phyloP scores from a whole-genome alignment of 2,329 filamentous ascomycete genomes.

The Verticillium alfalfae region DNA sequence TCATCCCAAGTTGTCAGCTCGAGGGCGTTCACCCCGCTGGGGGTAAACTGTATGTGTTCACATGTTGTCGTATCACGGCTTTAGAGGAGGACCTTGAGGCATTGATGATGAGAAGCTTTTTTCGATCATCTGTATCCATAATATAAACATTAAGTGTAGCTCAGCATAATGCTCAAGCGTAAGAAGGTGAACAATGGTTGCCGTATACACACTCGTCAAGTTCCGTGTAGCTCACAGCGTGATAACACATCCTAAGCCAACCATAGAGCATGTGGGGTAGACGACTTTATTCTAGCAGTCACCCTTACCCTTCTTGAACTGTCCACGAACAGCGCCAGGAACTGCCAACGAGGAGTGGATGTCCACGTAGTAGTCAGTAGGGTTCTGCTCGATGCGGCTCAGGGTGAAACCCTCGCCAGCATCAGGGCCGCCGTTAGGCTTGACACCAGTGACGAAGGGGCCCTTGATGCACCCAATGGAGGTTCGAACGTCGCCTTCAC shows the following conservation, averaged over 20 bases:
- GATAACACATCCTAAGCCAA: too few species aligned
- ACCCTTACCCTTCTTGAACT: constrained; percentile 24
- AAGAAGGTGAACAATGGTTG: neutral
- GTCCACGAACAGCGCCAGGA: constrained; percentile 46
- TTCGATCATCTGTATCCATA: neutral
- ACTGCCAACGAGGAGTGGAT: constrained; percentile 42
- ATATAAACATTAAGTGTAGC: neutral
- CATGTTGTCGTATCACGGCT: neutral
- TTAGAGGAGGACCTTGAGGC: neutral
- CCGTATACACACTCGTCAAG: neutral
- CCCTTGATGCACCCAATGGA: constrained; percentile 34
- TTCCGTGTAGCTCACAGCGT: neutral
- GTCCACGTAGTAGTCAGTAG: constrained; percentile 45
- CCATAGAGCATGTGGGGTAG: neutral
- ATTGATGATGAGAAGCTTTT: neutral
- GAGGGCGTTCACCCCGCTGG: too few species aligned
- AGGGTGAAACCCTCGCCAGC: constrained; percentile 40
- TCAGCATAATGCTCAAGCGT: neutral
- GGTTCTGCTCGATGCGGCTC: constrained; percentile 43
- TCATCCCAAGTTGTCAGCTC: too few species aligned
- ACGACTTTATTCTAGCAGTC: constrained; percentile 2
- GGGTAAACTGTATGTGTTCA: too few species aligned
- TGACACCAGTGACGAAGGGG: constrained; percentile 27
- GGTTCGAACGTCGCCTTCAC: constrained; percentile 24
- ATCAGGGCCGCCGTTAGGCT: constrained; percentile 19